Evolutionary conservation across 2,329 filamentous ascomycete species (phyloP), one percentile per base, ranked within the genome.

Genomic region (Teratosphaeria epicoccoides): DNA sequence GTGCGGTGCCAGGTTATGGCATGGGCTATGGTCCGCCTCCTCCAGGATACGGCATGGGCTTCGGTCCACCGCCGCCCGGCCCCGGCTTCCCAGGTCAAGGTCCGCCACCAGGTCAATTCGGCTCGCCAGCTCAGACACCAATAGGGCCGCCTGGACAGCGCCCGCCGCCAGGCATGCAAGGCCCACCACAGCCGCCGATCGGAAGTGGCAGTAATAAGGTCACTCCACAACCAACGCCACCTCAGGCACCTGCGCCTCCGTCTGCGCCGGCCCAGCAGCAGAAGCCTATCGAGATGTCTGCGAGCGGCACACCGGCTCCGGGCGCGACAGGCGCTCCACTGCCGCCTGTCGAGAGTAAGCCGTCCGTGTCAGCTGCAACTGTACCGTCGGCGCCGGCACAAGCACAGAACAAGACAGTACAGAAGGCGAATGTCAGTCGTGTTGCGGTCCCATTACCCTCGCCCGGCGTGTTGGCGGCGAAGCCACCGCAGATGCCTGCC

Each of bases 301-400:
- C 23, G 11, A 9, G 10, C 4, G 58, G 66, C 7, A 69, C 71
- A 52, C 66, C 73, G 33, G 70, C 72, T 22, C 74, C 76, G 53
- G 66, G 74, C 43, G 61, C 70, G 46, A 60, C 65, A 6, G 44
- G 37, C 20, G 44, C 43, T 75, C 55, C 84, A 4, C 78, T 81
- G 4, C 83, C 81, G 43, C 83, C 83, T 0, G 75, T 82, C 33
- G 82, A 85, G 26, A 83, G 83, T 6, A 88, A 88, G 69, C 82
- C 84, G 6, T 72, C 73, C 20, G 22, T 28, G 20, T 74, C 81
- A 52, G 76, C 77, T 47, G 78, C 79, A 2, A 74, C 76, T 24
- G 76, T 79, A 24, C 75, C 78, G 10, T 68, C 79, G 14, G 66
- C 71, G 12, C 64, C 68, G 17, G 63, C 57, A 61, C 67, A 52